phyloP scores from a whole-genome alignment of 2,329 filamentous ascomycete species.

The Exophiala oligosperma region DNA sequence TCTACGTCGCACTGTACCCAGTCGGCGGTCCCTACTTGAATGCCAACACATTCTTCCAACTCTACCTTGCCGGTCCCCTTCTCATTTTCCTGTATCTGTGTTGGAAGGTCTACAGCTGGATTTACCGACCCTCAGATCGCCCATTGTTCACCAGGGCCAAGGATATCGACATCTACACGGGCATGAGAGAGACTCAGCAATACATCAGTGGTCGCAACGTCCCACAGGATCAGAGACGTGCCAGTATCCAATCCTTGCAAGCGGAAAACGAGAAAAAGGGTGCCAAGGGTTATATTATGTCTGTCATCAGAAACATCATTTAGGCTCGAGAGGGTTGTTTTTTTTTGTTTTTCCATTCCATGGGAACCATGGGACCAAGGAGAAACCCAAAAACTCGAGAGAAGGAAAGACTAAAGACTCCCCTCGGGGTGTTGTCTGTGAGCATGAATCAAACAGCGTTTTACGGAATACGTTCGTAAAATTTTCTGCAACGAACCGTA shows the following conservation, averaged over 20 bases:
- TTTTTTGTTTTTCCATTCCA: no score
- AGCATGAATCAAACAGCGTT: no score
- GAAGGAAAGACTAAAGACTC: no score
- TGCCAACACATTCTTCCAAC: slow-evolving; percentile 28
- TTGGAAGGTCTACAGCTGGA: slow-evolving; percentile 30
- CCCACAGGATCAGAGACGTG: slow-evolving; percentile 32
- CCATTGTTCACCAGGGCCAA: slow-evolving; percentile 33
- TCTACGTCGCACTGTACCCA: slow-evolving; percentile 84
- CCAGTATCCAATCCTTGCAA: slow-evolving; percentile 35
- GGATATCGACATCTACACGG: slow-evolving; percentile 40
- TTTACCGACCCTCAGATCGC: slow-evolving; percentile 31
- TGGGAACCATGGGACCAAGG: no score
- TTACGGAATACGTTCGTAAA: no score
- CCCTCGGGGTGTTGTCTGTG: no score
- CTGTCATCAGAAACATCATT: slow-evolving; percentile 19
- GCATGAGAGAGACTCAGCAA: slow-evolving; percentile 33
- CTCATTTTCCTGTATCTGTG: slow-evolving; percentile 26
- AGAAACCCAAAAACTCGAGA: no score
- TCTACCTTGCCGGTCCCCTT: slow-evolving; percentile 28
- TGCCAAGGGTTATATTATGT: slow-evolving; percentile 18
- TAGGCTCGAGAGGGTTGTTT: slow-evolving; percentile 1
- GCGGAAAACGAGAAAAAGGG: slow-evolving; percentile 34
- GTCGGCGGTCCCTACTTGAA: slow-evolving; percentile 46
- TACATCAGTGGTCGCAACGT: slow-evolving; percentile 32
- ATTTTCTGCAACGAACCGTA: no score